A percentile compares a stretch with the other conserved stretches of the same genome.
Evolutionary conservation across 2,329 filamentous ascomycete genomes (phyloP).

Genomic region (Apiospora kogelbergensis): DNA sequence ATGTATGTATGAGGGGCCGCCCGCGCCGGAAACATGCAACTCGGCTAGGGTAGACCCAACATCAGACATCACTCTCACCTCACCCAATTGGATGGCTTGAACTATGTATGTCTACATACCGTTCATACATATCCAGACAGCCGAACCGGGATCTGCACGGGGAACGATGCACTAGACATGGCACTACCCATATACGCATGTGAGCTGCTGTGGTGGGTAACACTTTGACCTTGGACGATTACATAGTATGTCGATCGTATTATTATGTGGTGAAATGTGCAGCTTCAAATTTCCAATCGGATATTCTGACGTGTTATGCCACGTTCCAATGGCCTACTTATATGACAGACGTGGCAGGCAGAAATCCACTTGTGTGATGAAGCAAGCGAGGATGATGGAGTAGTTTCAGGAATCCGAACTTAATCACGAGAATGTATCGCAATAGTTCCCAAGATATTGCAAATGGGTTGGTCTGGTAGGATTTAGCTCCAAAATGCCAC

Average conservation of each 20-base stretch:
- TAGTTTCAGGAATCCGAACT: neutral
- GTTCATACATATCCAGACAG: neutral
- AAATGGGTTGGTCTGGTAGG: neutral
- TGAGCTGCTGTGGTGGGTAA: neutral
- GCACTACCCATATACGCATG: neutral
- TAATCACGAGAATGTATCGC: neutral
- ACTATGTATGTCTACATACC: neutral
- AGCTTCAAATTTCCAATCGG: neutral
- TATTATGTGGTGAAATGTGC: neutral
- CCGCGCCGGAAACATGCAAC: neutral
- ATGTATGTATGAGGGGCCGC: neutral
- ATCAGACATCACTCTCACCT: constrained; percentile 7
- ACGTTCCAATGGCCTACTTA: neutral
- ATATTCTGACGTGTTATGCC: neutral
- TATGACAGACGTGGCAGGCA: neutral
- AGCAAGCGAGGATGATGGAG: neutral
- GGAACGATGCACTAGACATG: neutral
- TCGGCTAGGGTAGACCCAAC: neutral
- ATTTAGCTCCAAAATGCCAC: neutral
- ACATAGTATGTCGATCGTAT: neutral
- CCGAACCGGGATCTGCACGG: neutral
- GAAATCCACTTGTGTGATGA: neutral
- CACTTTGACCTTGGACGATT: too few species aligned
- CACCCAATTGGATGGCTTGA: constrained; percentile 5
- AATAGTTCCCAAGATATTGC: neutral